Percentiles rank a stretch among this genome's conserved stretches.
Evolutionary conservation across 2,329 filamentous ascomycete genomes (phyloP).

Genomic region (Cladosporium sp.): DNA sequence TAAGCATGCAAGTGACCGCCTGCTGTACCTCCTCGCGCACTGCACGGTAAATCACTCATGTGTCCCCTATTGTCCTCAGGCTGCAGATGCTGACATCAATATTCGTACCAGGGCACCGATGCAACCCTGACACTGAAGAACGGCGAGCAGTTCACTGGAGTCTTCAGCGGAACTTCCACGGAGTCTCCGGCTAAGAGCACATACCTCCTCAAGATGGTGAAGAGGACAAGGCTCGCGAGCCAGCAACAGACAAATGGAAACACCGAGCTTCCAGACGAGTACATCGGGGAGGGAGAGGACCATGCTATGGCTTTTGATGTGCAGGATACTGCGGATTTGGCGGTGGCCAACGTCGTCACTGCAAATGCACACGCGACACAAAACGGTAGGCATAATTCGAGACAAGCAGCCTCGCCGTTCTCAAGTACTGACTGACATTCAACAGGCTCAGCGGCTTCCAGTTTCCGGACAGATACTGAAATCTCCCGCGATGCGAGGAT

Average conservation of each 20-base stretch:
- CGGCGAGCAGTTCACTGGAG: constrained; percentile 56
- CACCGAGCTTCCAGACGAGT: constrained; percentile 35
- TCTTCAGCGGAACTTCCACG: constrained; percentile 52
- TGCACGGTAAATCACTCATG: constrained; percentile 41
- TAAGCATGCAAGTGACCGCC: constrained; percentile 54
- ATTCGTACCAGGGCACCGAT: constrained; percentile 45
- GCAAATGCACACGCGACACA: constrained; percentile 46
- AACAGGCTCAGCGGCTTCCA: constrained; percentile 54
- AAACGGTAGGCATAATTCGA: constrained; percentile 48
- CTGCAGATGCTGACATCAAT: constrained; percentile 7
- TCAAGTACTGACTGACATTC: constrained; percentile 17
- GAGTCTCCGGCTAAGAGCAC: constrained; percentile 45
- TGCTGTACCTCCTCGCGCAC: constrained; percentile 53
- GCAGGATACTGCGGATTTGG: constrained; percentile 54
- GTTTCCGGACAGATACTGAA: constrained; percentile 80
- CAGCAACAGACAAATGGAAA: constrained; percentile 42
- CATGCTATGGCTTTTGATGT: constrained; percentile 55
- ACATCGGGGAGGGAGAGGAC: constrained; percentile 43
- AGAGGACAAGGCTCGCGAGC: constrained; percentile 39
- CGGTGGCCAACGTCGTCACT: constrained; percentile 47
- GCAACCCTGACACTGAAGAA: constrained; percentile 52
- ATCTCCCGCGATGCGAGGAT: constrained; percentile 61
- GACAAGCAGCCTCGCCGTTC: not conserved
- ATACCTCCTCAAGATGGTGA: constrained; percentile 61
- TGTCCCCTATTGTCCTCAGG: too few species aligned